Base-by-base conservation (phyloP, 306 rosid genomes). In the Rosa rugosa region DNA sequence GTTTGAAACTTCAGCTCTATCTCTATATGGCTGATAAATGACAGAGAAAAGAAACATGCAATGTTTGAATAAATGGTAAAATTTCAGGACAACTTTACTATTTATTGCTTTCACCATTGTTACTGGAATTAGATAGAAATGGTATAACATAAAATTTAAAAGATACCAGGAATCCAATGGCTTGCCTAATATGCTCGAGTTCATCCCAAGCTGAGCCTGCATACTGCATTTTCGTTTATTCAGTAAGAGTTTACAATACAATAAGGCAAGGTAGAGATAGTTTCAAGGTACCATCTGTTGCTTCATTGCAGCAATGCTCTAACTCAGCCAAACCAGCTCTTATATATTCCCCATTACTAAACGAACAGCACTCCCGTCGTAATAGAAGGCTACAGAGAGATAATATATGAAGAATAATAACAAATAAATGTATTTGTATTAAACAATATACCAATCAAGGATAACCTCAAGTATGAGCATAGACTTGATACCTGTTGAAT, bases 171-270 rank as follows among this genome's bases (percentile, higher is more conserved):
- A 96, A 96, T 46, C 99, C 99, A 81, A 96, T 97, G 53, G 99
- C 99, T 90, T 96, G 99, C 83, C 98, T 88, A 79, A 96, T 93
- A 84, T 96, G 99, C 86, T 83, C 93, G 78, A 96, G 86, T 82
- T 96, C 99, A 71, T 96, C 99, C 99, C 99, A 96, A 36, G 98
- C 94, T 23, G 92, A 85, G 69, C 99, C 98, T 74, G 94, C 92
- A 77, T 96, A 96, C 99, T 96, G 90, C 67, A 82, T 45, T 71
- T 76, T 73, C 53, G 45, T 72, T 75, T 20, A 73, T 45, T 81
- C 50, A 85, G 53, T 31, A 31, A 18, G 70, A 71, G 51, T 75
- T 72, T 49, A 50, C 22, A 40, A 31, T 18, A 67, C 13, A 76
- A 34, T 50, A 64, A 49, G 62, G 36, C 13, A 36, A 63, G 44